These are phyloP conservation scores for Cymbopogon flexuosus DNA, from an alignment of 202 grass and related monocot genomes.

Conservation along the genomic window DNA sequence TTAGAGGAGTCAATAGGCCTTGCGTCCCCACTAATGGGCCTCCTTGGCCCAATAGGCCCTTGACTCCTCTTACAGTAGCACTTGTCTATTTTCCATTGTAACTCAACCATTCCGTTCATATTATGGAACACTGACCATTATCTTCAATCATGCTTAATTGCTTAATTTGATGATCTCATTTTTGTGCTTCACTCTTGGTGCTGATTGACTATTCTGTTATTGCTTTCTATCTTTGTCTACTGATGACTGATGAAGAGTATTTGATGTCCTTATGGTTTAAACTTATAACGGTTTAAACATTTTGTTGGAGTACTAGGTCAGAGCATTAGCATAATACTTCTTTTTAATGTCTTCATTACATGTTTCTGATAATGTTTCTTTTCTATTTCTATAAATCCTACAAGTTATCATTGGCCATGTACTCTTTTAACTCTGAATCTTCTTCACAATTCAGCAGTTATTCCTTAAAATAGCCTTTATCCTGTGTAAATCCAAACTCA, in stretches of 20 bases:
- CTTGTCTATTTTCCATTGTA: neutral
- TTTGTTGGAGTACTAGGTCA: neutral
- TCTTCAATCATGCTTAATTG: neutral
- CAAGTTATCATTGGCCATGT: neutral
- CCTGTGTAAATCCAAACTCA: constrained; percentile 9
- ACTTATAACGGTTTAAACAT: neutral
- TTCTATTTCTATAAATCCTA: neutral
- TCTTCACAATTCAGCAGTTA: neutral
- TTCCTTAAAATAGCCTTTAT: neutral
- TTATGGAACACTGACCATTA: neutral
- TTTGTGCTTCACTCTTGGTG: neutral
- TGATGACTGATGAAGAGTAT: neutral
- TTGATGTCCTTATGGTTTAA: neutral
- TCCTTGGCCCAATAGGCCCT: too few species aligned
- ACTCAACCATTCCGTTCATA: neutral
- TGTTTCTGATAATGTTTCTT: neutral
- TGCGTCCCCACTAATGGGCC: too few species aligned
- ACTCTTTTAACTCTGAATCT: neutral
- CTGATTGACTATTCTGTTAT: neutral
- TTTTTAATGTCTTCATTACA: neutral
- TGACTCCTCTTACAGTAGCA: neutral
- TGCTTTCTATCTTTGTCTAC: neutral
- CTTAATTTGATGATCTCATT: neutral
- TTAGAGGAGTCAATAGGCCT: too few species aligned
- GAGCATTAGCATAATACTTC: neutral